Base-by-base conservation (phyloP, 2,329 filamentous ascomycete species). In the Fusarium sp. region DNA sequence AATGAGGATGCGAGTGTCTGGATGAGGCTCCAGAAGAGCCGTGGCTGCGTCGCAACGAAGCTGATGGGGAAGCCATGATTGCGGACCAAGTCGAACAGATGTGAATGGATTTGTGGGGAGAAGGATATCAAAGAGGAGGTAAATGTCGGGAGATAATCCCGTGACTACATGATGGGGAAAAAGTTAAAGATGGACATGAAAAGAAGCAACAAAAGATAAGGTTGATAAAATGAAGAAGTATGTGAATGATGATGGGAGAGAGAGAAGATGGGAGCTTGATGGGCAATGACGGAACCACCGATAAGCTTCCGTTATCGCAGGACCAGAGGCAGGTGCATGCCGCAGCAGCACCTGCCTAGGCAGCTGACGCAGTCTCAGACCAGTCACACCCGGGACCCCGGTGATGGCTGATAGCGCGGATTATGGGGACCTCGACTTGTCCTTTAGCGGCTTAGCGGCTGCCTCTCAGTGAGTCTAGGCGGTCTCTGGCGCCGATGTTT, bases 61-160 rank as follows among this genome's bases (percentile, higher is more conserved):
- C 76, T 12, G 82, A 79, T 5, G 83, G 84, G 64, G 79, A 76
- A 54, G 82, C 82, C 82, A 84, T 84, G 74, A 50, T 78, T 67
- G 47, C 33, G 32, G 25, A 32, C 25, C 6, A 27, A 30, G 47
- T 30, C 15, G 25, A 52, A 30, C 12, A 54, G n/a, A 54, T 54
- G 27, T 32, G 17, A 20, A 54, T 54, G 50, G 30, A 33, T n/a
- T 32, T 30, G 50, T 54, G 50, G 27, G 43, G 57, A 14, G 35
- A 45, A 32, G 17, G 30, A 50, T 52, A 47, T 63, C 17, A 33
- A 45, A 33, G 61, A 52, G 20, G 38, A 45, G 57, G 47, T 47
- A 37, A 57, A 35, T 35, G 27, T 32, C 30, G 50, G 35, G 45
- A 57, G 37, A 45, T 33, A 54, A 66, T 59, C 68, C 20, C 72